Conservation (phyloP, 257 asterid species). For the Oldenlandia corymbosa region DNA sequence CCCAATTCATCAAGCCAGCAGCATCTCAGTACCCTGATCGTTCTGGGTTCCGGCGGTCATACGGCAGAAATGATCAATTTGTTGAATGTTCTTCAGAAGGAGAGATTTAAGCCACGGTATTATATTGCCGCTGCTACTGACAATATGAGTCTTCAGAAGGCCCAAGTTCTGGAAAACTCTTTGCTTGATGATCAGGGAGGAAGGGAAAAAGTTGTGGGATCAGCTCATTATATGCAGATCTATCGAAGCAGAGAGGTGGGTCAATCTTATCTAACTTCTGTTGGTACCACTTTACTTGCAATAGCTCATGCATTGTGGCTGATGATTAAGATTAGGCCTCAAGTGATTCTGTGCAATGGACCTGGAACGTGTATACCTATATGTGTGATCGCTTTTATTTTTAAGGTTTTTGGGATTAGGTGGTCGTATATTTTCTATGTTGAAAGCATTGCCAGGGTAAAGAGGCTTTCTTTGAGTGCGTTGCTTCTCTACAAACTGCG, state of each 20-base stretch:
- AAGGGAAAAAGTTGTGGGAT: conserved; percentile 33
- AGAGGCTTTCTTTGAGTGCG: conserved; percentile 79
- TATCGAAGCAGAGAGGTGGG: conserved; percentile 95
- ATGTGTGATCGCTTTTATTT: conserved; percentile 59
- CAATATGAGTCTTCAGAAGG: conserved; percentile 94
- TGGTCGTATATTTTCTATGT: conserved; percentile 87
- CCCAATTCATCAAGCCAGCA: conserved; percentile 29
- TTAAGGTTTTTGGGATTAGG: conserved; percentile 77
- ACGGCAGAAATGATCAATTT: conserved; percentile 92
- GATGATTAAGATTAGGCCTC: conserved; percentile 85
- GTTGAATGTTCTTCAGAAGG: conserved; percentile 58
- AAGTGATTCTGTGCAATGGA: conserved; percentile 91
- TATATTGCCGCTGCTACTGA: conserved; percentile 95
- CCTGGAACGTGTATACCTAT: conserved; percentile 95
- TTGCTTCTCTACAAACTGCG: conserved; percentile 51
- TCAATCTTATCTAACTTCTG: conserved; percentile 79
- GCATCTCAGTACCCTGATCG: conserved; percentile 52
- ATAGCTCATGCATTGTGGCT: conserved; percentile 77
- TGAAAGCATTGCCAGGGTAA: conserved; percentile 95
- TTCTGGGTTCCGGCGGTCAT: conserved; percentile 96
- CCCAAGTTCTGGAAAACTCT: conserved; percentile 58
- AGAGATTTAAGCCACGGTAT: conserved; percentile 59
- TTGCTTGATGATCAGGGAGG: conserved; percentile 54
- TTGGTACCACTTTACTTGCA: conserved; percentile 81
- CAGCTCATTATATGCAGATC: conserved; percentile 65